Percentiles rank a stretch among this genome's conserved stretches.
Conservation (phyloP, 2,329 filamentous ascomycete genomes). For the Venturia oleaginea region DNA sequence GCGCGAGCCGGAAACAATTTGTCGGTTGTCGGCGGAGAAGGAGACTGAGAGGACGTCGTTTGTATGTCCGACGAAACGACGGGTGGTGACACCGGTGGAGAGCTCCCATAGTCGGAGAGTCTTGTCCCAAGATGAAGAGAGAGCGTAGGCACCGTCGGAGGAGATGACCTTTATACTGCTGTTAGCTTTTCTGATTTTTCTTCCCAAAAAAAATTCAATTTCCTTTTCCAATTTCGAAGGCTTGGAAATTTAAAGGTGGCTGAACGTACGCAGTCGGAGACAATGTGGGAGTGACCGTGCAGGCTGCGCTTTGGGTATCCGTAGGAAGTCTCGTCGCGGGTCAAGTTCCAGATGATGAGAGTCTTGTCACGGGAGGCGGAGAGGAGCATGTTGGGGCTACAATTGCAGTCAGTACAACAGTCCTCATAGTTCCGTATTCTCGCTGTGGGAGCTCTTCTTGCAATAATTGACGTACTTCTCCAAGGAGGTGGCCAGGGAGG, state of each 20-base stretch:
- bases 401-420: conserved; percentile 25
- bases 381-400: conserved; percentile 97
- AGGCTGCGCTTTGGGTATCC: conserved; percentile 99
- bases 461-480: conserved; percentile 66
- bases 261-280: conserved; percentile 94
- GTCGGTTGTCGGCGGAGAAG: conserved; percentile 99
- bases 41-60: conserved; percentile 99
- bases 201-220: conserved; percentile 14
- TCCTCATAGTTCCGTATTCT: conserved; percentile 3
- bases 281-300: conserved; percentile 98
- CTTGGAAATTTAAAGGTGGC: conserved; percentile 12
- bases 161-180: conserved; percentile 72
- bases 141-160: conserved; percentile 97
- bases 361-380: conserved; percentile 97
- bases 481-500: conserved; percentile 93
- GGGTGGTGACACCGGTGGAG: conserved; percentile 90
- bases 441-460: conserved; percentile 4
- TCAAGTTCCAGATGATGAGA: conserved; percentile 99
- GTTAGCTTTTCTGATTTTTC: neutral
- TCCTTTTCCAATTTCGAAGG: neutral
- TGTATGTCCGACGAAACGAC: conserved; percentile 97
- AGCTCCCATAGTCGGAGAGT: conserved; percentile 99
- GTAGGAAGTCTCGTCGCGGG: conserved; percentile 95
- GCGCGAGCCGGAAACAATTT: conserved; percentile 97
- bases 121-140: conserved; percentile 99